phyloP scores from a whole-genome alignment of 2,329 filamentous ascomycete species.

The Chrysoporthe puriensis region DNA sequence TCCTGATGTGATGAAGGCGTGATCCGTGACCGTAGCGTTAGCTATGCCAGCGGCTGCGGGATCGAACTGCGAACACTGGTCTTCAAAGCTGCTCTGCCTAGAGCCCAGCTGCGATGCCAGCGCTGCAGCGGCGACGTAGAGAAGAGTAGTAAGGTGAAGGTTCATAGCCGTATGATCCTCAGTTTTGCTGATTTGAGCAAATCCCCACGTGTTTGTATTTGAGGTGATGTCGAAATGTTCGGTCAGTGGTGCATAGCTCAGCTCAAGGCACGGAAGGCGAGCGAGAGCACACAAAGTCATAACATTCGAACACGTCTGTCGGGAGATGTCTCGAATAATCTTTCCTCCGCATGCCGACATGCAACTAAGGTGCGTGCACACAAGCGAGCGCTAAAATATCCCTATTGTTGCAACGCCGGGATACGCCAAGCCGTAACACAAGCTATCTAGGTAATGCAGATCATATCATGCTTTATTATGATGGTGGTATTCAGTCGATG shows the following conservation, averaged over 20 bases:
- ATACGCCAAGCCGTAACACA: neutral
- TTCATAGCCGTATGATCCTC: neutral
- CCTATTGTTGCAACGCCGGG: slow-evolving; percentile 3
- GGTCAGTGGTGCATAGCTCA: too few relatives aligned
- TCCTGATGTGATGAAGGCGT: slow-evolving; percentile 30
- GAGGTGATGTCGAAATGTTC: neutral
- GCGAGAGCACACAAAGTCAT: neutral
- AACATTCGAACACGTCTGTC: neutral
- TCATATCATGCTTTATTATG: neutral
- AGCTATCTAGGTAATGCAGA: neutral
- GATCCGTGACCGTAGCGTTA: slow-evolving; percentile 20
- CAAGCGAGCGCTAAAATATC: neutral
- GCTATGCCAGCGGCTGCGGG: slow-evolving; percentile 8
- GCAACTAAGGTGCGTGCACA: neutral
- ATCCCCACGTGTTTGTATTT: neutral
- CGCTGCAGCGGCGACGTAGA: neutral
- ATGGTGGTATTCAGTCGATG: neutral
- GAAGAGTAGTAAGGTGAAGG: neutral
- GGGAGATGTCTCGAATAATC: neutral
- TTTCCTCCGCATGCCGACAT: neutral
- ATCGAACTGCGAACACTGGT: slow-evolving; percentile 14
- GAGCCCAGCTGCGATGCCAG: neutral
- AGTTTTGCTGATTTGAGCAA: neutral
- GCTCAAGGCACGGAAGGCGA: neutral
- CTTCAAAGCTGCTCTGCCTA: neutral